Percentiles rank a stretch among this genome's conserved stretches.
Conservation (phyloP, 106 monocot genomes). For the Platanthera guangdongensis region DNA sequence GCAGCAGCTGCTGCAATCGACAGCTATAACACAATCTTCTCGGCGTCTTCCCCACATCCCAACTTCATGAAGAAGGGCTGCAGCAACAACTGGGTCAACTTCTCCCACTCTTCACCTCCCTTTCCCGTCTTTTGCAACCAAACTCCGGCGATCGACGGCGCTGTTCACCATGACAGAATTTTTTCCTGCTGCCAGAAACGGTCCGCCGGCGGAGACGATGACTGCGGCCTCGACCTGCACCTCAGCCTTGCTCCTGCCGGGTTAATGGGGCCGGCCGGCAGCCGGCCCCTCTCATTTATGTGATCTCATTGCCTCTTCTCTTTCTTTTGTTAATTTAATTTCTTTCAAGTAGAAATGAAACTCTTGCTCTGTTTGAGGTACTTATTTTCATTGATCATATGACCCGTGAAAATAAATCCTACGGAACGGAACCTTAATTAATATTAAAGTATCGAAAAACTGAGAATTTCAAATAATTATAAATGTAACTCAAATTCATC, state of each 20-base stretch:
- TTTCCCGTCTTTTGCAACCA: neutral
- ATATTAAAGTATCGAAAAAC: too few relatives aligned
- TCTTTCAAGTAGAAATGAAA: too few relatives aligned
- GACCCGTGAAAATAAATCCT: too few relatives aligned
- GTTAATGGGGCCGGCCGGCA: neutral
- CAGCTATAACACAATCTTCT: neutral
- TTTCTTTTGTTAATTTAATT: too few relatives aligned
- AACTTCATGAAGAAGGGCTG: neutral
- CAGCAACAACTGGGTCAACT: neutral
- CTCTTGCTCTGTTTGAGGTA: too few relatives aligned
- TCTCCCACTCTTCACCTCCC: neutral
- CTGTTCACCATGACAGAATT: neutral
- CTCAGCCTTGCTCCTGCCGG: conserved; percentile 2
- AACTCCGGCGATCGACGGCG: neutral
- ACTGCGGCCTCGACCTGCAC: neutral
- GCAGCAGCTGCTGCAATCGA: neutral
- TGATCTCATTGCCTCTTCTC: too few relatives aligned
- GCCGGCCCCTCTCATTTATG: neutral
- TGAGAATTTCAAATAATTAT: too few relatives aligned
- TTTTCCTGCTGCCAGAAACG: neutral
- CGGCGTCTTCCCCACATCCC: neutral
- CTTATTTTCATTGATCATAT: too few relatives aligned
- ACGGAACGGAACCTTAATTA: too few relatives aligned
- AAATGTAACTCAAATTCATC: too few relatives aligned
- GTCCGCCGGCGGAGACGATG: neutral